phyloP scores from a whole-genome alignment of 495 filamentous ascomycete species.

The Penicillium angulare region DNA sequence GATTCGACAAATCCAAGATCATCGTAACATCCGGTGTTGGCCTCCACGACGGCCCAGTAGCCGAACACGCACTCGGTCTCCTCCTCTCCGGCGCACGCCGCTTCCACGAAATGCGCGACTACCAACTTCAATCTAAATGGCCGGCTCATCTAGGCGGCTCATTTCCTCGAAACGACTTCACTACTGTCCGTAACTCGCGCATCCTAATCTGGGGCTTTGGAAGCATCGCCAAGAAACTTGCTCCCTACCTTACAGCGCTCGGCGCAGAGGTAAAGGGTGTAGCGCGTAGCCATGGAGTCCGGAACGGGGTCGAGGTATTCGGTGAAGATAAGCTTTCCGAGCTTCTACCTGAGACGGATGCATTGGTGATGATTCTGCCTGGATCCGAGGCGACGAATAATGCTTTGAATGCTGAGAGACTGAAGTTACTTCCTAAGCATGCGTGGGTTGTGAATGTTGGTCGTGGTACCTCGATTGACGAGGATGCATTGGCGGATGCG shows the following conservation, averaged over 20 bases:
- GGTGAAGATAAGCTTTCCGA: constrained; percentile 30
- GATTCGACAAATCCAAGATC: constrained; percentile 47
- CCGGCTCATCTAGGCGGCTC: constrained; percentile 55
- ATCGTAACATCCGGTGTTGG: constrained; percentile 56
- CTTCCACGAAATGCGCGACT: constrained; percentile 60
- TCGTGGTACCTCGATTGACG: constrained; percentile 65
- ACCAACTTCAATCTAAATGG: constrained; percentile 51
- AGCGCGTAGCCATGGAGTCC: constrained; percentile 24
- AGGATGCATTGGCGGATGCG: constrained; percentile 63
- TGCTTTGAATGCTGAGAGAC: constrained; percentile 23
- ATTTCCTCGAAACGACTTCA: constrained; percentile 54
- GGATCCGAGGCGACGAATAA: constrained; percentile 24
- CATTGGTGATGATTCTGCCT: constrained; percentile 31
- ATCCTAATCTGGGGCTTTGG: constrained; percentile 33
- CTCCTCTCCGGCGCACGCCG: constrained; percentile 48
- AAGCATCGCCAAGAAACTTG: constrained; percentile 34
- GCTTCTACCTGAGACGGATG: constrained; percentile 26
- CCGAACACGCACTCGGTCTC: constrained; percentile 56
- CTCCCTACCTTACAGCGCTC: constrained; percentile 25
- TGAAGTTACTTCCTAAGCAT: constrained; percentile 49
- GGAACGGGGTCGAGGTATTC: constrained; percentile 43
- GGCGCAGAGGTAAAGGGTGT: constrained; percentile 26
- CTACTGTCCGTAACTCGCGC: constrained; percentile 50
- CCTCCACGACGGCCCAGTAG: constrained; percentile 59
- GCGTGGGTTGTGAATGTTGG: constrained; percentile 68